Base-by-base conservation (phyloP, 192 early-diverging fungal genomes). In the Linnemannia zychae region DNA sequence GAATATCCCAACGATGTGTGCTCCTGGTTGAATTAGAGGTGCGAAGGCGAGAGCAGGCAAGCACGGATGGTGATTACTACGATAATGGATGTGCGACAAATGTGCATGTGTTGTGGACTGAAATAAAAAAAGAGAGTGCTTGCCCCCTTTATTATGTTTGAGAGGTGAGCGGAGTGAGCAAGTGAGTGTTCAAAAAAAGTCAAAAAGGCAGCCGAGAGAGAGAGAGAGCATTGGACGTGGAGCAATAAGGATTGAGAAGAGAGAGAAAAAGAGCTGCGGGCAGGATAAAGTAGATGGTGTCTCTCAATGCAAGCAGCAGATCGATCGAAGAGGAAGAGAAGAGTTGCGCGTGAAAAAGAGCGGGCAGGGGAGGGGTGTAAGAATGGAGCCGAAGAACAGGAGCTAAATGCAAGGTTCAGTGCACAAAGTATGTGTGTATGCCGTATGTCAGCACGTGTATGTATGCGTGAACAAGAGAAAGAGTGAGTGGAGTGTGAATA, bases 351-450 rank as follows among this genome's bases (percentile, higher is more conserved):
- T 38, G 31, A 48, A 24, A 76, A 28, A 76, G 47, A 34, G 38
- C 31, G 65, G 47, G 65, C 28, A 36, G 36, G 6, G 38, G 67
- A 44, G 4, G 40, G 40, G 9, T 44, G 40, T 44, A 44, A 44
- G 40, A 44, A 44, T 44, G 40, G 40, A 44, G 40, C 40, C 40
- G 40, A 44, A 44, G 40, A 9, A n/a, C n/a, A n/a, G 40, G 40
- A 44, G 40, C 37, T 60, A 38, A 75, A 71, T 71, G 40, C 38
- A 71, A 47, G 70, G 70, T 71, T 47, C 65, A 36, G 31, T 34
- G 36, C 36, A 36, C 16, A 67, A 67, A 28, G 28, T 36, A 67
- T 28, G 31, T 67, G 16, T 34, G 36, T n/a, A 18, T 31, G n/a
- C 12, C 4, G 37, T 47, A 44, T 47, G 24, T 46, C 24, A n/a